phyloP scores from a whole-genome alignment of 78 protist species.

The slime mould (Dictyostelium discoideum) region dicty_2.7 NC_007088.5:781501-782000 shows the following conservation, averaged over 20 bases:
- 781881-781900: neutral
- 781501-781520: neutral
- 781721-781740: constrained; percentile 54
- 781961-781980: neutral
- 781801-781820: constrained; percentile 4
- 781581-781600: neutral
- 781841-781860: constrained; percentile 36
- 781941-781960: constrained; percentile 9
- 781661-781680: constrained; percentile 31
- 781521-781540: constrained; percentile 20
- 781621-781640: constrained; percentile 11
- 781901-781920: neutral
- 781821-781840: constrained; percentile 10
- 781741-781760: neutral
- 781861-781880: constrained; percentile 18
- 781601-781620: constrained; percentile 19
- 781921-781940: constrained; percentile 14
- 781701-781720: neutral
- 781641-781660: neutral
- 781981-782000: neutral
- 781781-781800: constrained; percentile 15
- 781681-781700: constrained; percentile 32
- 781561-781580: constrained; percentile 17
- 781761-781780: constrained; percentile 20
- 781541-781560: constrained; percentile 42